Evolutionary conservation across 106 monocot genomes (phyloP).

Genomic region (Dendrobium chrysotoxum): DNA sequence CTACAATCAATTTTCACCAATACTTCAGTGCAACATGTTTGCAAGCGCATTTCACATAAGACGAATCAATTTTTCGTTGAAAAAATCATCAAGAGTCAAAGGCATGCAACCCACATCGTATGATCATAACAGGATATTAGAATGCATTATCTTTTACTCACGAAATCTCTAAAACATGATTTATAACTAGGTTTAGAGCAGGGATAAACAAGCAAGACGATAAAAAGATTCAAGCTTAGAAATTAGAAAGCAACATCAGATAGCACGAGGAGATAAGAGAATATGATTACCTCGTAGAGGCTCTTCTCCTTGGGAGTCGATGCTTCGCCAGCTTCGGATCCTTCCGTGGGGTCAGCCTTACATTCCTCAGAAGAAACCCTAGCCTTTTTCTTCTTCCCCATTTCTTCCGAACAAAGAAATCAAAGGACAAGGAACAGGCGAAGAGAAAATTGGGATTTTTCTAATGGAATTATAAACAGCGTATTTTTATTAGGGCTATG

Average conservation of each 20-base stretch:
- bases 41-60: neutral
- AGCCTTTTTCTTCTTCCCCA: conserved; percentile 10
- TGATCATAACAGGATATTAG: neutral
- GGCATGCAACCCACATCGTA: neutral
- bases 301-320: neutral
- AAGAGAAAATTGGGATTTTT: neutral
- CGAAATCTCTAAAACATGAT: neutral
- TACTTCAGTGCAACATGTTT: neutral
- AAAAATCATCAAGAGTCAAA: neutral
- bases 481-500: neutral
- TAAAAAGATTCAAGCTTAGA: neutral
- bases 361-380: neutral
- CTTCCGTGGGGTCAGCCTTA: neutral
- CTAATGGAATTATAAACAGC: neutral
- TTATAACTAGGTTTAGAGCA: neutral
- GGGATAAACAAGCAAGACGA: neutral
- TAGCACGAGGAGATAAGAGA: neutral
- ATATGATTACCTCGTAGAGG: conserved; percentile 7
- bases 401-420: neutral
- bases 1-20: neutral
- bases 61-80: neutral
- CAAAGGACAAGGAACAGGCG: neutral
- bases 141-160: neutral
- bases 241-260: neutral
- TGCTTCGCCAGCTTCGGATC: neutral